Base-by-base conservation (phyloP, 1,284 basidiomycete species). In the Sporisorium reilianum region DNA sequence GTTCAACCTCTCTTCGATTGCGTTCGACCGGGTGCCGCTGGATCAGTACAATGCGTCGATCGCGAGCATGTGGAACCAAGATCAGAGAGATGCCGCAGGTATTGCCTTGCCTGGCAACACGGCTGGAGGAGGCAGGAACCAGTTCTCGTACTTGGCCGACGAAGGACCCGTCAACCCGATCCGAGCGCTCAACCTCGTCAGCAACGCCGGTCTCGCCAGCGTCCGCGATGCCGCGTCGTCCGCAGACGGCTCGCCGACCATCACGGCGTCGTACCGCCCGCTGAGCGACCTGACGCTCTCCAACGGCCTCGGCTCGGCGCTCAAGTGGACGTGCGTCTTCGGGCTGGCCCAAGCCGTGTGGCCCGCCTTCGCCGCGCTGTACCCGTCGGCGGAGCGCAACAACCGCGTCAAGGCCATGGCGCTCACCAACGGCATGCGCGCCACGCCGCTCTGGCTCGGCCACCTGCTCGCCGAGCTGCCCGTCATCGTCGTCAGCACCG, bases 361-460 rank as follows among this genome's bases (percentile, higher is more conserved):
- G 82, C 91, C 92, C 2, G 92, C 92, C 0, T 93, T 93, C 84
- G 92, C 90, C 68, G 88, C 90, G 10, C 82, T 93, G 14, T 93
- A 93, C 81, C 90, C 92, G 7, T 89, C 89, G 18, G 88, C 87
- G 71, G 91, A 91, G 80, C 88, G 89, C 28, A 87, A 87, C 45
- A 90, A 90, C 9, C 89, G 89, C 42, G 91, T 90, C 2, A 91
- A 90, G 85, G 91, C 90, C 6, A 93, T 91, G 90, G 90, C 91
- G 68, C 85, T 91, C 28, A 92, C 90, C 34, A 93, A 93, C 79
- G 92, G 92, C 0, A 86, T 93, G 32, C 88, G 90, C 57, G 91
- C 92, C 6, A 84, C 89, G 30, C 91, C 90, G 0, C 86, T 93
- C 25, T 93, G 92, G 92, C 86, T 93, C 2, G 92, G 92, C 0